Evolutionary conservation across 768 basidiomycete genomes (phyloP).

Genomic region (Hemileccinum rubropunctum): DNA sequence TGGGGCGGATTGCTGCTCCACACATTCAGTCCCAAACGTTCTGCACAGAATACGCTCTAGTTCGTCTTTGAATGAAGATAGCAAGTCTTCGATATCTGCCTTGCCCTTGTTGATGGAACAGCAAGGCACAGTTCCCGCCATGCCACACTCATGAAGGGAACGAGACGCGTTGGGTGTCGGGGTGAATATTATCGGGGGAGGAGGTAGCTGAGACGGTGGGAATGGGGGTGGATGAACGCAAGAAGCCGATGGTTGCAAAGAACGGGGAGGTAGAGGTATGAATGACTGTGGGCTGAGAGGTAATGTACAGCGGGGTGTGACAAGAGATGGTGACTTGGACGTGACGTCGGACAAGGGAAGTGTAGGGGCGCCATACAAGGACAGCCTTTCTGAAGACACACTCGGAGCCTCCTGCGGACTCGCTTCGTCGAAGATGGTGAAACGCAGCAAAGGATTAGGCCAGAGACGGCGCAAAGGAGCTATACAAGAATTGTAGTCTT

Average conservation of each 20-base stretch:
- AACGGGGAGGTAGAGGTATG: slow-evolving; percentile 22
- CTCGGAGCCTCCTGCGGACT: slow-evolving; percentile 34
- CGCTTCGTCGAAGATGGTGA: slow-evolving; percentile 56
- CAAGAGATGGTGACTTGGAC: neutral
- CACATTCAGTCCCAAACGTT: slow-evolving; percentile 30
- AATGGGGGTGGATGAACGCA: slow-evolving; percentile 16
- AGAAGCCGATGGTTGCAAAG: slow-evolving; percentile 14
- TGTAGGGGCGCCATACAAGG: slow-evolving; percentile 3
- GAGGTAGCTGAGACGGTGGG: slow-evolving; percentile 1
- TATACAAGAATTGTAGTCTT: slow-evolving; percentile 55
- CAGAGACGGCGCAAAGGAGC: slow-evolving; percentile 52
- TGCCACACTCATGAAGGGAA: neutral
- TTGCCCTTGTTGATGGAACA: slow-evolving; percentile 48
- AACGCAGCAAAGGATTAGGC: slow-evolving; percentile 58
- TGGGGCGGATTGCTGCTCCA: neutral
- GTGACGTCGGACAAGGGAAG: neutral
- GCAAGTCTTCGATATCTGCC: slow-evolving; percentile 44
- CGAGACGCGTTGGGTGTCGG: neutral
- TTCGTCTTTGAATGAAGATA: slow-evolving; percentile 52
- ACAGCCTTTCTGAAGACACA: slow-evolving; percentile 1
- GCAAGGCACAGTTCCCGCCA: slow-evolving; percentile 24
- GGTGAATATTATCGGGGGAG: slow-evolving; percentile 3
- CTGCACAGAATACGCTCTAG: slow-evolving; percentile 45
- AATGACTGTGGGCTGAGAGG: neutral
- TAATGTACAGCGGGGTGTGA: neutral